Evolutionary conservation across 371 early-diverging fungal species (phyloP).

Genomic region (Conidiobolus coronatus): DNA sequence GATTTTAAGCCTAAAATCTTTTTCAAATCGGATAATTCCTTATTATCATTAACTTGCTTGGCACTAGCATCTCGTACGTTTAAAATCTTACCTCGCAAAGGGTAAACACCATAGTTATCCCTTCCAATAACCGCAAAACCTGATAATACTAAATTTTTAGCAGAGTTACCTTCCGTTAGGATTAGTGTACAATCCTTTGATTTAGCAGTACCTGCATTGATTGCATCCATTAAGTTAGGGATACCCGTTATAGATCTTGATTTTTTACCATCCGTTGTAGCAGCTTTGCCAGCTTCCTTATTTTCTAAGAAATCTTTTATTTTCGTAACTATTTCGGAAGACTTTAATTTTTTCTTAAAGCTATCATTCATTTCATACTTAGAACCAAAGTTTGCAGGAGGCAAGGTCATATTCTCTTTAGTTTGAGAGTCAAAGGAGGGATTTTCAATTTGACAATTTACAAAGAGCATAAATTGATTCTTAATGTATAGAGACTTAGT

Average conservation of each 20-base stretch:
- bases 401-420: conserved; percentile 94
- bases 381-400: conserved; percentile 67
- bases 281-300: conserved; percentile 69
- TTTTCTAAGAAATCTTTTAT: conserved; percentile 55
- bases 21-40: conserved; percentile 84
- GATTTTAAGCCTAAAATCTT: conserved; percentile 95
- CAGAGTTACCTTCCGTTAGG: conserved; percentile 99
- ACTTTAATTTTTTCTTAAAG: conserved; percentile 58
- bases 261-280: conserved; percentile 82
- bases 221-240: conserved; percentile 96
- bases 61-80: conserved; percentile 93
- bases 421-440: conserved; percentile 99
- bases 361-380: conserved; percentile 55
- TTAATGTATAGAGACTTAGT: conserved; percentile 80
- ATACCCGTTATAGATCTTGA: conserved; percentile 60
- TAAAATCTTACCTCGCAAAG: conserved; percentile 94
- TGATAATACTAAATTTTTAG: conserved; percentile 88
- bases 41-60: conserved; percentile 61
- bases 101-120: conserved; percentile 95
- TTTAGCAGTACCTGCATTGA: conserved; percentile 71
- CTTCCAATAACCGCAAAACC: conserved; percentile 90
- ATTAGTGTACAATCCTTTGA: conserved; percentile 87
- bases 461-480: conserved; percentile 83
- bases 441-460: conserved; percentile 96
- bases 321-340: conserved; percentile 72